Percentiles rank a stretch among this genome's conserved stretches.
phyloP scores from a whole-genome alignment of 768 basidiomycete genomes.

The Mrakia gelida region DNA sequence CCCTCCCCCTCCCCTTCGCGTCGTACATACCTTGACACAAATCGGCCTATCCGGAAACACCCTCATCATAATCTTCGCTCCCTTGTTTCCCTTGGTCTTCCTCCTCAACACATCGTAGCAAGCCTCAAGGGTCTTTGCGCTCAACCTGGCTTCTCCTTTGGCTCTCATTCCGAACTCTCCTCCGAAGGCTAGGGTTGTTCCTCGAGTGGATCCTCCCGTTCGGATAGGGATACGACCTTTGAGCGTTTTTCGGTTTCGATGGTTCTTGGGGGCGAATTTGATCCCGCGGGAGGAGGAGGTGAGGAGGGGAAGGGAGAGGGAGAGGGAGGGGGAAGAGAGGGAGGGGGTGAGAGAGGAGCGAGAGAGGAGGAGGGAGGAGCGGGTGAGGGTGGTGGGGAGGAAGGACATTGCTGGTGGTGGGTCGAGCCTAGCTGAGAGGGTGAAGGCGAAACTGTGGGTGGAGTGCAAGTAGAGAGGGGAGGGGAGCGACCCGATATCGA shows the following conservation, averaged over 20 bases:
- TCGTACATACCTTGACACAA: conserved; percentile 82
- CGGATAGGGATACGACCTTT: conserved; percentile 29
- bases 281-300: conserved; percentile 22
- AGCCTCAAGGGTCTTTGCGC: conserved; percentile 81
- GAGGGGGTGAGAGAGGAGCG: not conserved
- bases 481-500: not conserved
- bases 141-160: conserved; percentile 66
- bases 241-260: not conserved
- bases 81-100: conserved; percentile 84
- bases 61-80: conserved; percentile 75
- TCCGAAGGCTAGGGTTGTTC: conserved; percentile 85
- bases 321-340: not conserved
- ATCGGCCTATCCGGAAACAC: conserved; percentile 97
- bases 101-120: conserved; percentile 83
- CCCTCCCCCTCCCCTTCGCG: no score
- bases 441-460: not conserved
- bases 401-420: conserved; percentile 17
- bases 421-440: not conserved
- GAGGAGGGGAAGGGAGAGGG: not conserved
- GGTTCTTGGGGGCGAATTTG: conserved; percentile 30
- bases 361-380: not conserved
- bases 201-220: conserved; percentile 80
- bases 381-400: conserved; percentile 15
- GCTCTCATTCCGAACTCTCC: conserved; percentile 82
- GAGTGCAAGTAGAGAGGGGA: not conserved